Conservation (phyloP, 75 land plant genomes). For the Isoetes taiwanensis region DNA sequence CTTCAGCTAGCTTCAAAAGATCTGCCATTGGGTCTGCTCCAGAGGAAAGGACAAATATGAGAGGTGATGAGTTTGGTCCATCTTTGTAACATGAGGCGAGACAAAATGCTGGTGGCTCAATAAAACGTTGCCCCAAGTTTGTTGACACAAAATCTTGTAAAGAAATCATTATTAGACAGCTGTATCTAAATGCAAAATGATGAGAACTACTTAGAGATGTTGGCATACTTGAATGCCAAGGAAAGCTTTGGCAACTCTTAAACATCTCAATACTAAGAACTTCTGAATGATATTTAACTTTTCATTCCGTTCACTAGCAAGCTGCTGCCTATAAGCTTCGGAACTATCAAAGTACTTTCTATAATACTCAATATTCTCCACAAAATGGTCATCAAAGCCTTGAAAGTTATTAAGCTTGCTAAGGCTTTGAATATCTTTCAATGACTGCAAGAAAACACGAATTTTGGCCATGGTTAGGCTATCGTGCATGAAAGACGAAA, state of each 20-base stretch:
- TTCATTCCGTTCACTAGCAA: constrained; percentile 24
- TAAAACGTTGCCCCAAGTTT: constrained; percentile 20
- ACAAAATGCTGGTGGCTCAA: constrained; percentile 32
- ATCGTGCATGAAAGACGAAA: neutral
- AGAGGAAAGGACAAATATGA: constrained; percentile 27
- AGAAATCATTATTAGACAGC: neutral
- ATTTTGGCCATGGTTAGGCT: neutral
- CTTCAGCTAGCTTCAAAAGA: constrained; percentile 31
- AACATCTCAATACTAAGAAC: constrained; percentile 21
- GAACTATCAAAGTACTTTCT: constrained; percentile 23
- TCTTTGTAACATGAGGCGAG: constrained; percentile 29
- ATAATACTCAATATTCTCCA: constrained; percentile 18
- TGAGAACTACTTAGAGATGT: neutral
- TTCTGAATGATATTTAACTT: constrained; percentile 20
- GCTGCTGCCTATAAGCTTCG: constrained; percentile 20
- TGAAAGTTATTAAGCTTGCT: constrained; percentile 11
- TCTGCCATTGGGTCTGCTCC: constrained; percentile 39
- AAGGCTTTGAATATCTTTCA: constrained; percentile 20
- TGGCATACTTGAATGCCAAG: constrained; percentile 21
- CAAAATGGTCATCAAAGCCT: constrained; percentile 16
- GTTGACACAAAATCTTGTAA: constrained; percentile 22
- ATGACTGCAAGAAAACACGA: constrained; percentile 8
- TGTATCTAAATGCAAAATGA: neutral
- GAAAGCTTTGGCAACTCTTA: constrained; percentile 28
- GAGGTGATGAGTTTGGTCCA: constrained; percentile 23